Conservation (phyloP, 2,329 filamentous ascomycete genomes). For the Cytospora leucostoma region DNA sequence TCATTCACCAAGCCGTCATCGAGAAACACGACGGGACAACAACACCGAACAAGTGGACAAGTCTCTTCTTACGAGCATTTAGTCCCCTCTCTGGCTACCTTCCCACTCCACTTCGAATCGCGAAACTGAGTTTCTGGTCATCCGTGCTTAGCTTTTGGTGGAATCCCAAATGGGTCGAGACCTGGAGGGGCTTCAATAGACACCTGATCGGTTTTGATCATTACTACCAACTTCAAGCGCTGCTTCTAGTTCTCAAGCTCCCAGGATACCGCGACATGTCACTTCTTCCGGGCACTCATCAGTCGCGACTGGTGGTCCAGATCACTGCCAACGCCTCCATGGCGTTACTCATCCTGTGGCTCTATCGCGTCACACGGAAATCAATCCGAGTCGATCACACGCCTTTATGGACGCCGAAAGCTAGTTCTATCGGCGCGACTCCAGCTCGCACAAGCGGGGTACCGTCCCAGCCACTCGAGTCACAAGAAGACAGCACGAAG, state of each 20-base stretch:
- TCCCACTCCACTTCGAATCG: constrained; percentile 44
- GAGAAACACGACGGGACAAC: neutral
- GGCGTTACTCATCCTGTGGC: constrained; percentile 51
- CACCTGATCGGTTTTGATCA: constrained; percentile 62
- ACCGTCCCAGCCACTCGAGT: constrained; percentile 20
- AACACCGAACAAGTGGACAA: constrained; percentile 31
- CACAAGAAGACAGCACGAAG: constrained; percentile 38
- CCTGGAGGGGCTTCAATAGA: constrained; percentile 58
- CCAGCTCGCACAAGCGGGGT: constrained; percentile 22
- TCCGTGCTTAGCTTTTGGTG: constrained; percentile 62
- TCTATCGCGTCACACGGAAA: constrained; percentile 46
- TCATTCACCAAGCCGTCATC: constrained; percentile 35
- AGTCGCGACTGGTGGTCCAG: constrained; percentile 43
- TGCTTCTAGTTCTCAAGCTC: constrained; percentile 58
- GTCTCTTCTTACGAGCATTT: constrained; percentile 12
- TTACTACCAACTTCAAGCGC: constrained; percentile 67
- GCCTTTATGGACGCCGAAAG: constrained; percentile 47
- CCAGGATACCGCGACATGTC: constrained; percentile 46
- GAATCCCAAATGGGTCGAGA: constrained; percentile 67
- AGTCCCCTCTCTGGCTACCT: constrained; percentile 40
- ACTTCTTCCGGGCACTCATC: constrained; percentile 42
- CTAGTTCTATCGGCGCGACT: constrained; percentile 28
- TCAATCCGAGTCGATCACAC: constrained; percentile 59
- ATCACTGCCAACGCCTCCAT: constrained; percentile 58
- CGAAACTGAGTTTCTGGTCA: constrained; percentile 50